A percentile compares a stretch with the other conserved stretches of the same genome.
These are phyloP conservation scores for Pyrenophora graminea DNA, from an alignment of 2,329 filamentous ascomycete genomes.

Conservation along the genomic window DNA sequence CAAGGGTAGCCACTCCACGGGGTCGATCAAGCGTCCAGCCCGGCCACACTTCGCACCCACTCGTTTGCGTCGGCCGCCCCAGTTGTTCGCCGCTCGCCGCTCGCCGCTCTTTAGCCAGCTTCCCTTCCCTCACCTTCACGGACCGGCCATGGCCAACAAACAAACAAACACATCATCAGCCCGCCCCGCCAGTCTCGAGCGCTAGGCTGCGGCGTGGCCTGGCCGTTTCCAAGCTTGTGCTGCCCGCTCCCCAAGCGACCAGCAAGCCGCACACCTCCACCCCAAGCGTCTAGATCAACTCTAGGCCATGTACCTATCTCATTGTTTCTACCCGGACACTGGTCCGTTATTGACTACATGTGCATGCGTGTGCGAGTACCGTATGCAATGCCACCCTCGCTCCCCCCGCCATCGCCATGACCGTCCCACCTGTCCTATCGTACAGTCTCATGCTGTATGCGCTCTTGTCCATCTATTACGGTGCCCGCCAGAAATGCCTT, in stretches of 20 bases:
- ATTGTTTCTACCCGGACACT: slow-evolving; percentile 11
- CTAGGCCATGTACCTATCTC: slow-evolving; percentile 9
- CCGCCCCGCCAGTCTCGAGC: no score
- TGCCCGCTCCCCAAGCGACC: slow-evolving; percentile 6
- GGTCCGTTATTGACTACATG: slow-evolving; percentile 5
- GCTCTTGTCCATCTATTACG: slow-evolving; percentile 23
- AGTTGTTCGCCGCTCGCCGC: not conserved
- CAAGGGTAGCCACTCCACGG: slow-evolving; percentile 9
- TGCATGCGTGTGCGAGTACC: slow-evolving; percentile 3
- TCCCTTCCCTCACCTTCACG: not conserved
- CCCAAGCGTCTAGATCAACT: slow-evolving; percentile 5
- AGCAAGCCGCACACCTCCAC: not conserved
- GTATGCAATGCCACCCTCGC: slow-evolving; percentile 10
- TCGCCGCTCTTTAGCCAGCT: not conserved
- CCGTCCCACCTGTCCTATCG: slow-evolving; percentile 19
- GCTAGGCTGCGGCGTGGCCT: slow-evolving; percentile 4
- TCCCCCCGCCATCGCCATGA: slow-evolving; percentile 5
- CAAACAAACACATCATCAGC: no score
- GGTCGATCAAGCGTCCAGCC: slow-evolving; percentile 9
- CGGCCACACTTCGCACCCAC: not conserved
- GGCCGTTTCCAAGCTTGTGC: slow-evolving; percentile 2
- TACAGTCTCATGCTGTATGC: slow-evolving; percentile 27
- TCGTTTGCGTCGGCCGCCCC: not conserved
- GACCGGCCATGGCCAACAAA: no score
- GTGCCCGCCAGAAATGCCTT: slow-evolving; percentile 15